Conservation (phyloP, 306 rosid species). For the Quercus glauca region DNA sequence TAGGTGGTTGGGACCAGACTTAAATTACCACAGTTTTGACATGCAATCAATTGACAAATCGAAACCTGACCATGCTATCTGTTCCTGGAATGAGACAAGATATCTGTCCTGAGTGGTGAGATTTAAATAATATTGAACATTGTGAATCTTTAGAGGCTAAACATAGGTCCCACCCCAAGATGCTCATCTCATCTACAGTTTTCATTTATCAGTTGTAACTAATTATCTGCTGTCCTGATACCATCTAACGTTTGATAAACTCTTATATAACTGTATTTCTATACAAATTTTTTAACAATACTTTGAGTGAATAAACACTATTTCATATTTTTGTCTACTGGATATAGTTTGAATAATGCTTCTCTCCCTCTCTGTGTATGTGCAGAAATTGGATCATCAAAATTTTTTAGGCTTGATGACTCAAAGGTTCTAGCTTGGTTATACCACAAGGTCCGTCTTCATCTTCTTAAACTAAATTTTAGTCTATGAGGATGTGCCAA, state of each 20-base stretch:
- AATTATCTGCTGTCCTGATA: background rate
- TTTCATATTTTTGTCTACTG: background rate
- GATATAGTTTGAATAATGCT: background rate
- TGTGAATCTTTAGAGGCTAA: background rate
- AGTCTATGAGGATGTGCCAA: background rate
- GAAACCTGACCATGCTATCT: background rate
- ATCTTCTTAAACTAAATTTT: slow-evolving; percentile 10
- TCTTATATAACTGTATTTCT: background rate
- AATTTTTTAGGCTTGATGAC: slow-evolving; percentile 89
- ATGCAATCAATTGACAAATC: background rate
- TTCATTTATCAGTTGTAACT: too few relatives aligned
- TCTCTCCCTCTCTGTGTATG: slow-evolving; percentile 17
- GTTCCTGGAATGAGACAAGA: background rate
- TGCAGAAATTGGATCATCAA: slow-evolving; percentile 80
- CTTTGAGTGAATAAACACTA: background rate
- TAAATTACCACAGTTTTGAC: background rate
- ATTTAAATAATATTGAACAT: background rate
- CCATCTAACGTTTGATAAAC: background rate
- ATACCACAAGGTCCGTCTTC: slow-evolving; percentile 61
- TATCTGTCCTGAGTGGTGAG: background rate
- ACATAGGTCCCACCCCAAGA: background rate
- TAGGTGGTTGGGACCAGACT: background rate
- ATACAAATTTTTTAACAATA: background rate
- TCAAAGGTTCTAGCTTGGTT: slow-evolving; percentile 83
- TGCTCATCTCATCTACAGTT: too few relatives aligned